Evolutionary conservation across 2,329 filamentous ascomycete genomes (phyloP), one percentile per base, ranked within the genome.

Genomic region (Penicillium sp.): DNA sequence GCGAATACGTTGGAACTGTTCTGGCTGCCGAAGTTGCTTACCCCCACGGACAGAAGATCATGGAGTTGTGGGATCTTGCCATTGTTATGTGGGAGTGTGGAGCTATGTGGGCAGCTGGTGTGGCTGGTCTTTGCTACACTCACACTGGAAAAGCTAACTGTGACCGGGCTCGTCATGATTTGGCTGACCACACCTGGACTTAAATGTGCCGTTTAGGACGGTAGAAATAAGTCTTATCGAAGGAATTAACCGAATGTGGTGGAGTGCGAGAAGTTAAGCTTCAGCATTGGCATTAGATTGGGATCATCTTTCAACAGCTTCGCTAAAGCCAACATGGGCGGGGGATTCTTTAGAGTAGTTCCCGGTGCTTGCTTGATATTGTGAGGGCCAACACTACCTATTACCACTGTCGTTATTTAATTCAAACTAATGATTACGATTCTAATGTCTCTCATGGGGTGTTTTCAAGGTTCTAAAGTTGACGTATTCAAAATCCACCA

Each of bases 1-100:
- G 47, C 43, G 56, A 61, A 25, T 61, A 50, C 16, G 53, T 59
- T 10, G 59, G 56, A 25, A 46, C 26, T 3, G 53, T 61, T 1
- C 56, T 61, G 1, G 42, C 55, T 14, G 56, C 59, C 13, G 50
- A 59, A 27, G 6, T 59, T 42, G 56, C 56, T 27, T 61, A 59
- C 16, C 59, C 59, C 7, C 55, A 61, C 2, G 59, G 42, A 1
- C 56, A 59, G 50, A 59, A 61, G 42, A 59, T 61, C 7, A 26
- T 56, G 19, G 59, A 61, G 35, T 23, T 61, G 3, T 61, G 59
- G 59, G 59, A 58, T 14, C 59, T 61, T 37, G 53, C 55, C n/a
- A 61, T 61, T 23, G 29, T 61, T 13, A 61, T 61, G 55, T 61
- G 59, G 56, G 59, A 61, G 43, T 56, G 55, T 23, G 59, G 59